Base-by-base conservation (phyloP, 2,329 filamentous ascomycete species). In the Chaetomium globosum region DNA sequence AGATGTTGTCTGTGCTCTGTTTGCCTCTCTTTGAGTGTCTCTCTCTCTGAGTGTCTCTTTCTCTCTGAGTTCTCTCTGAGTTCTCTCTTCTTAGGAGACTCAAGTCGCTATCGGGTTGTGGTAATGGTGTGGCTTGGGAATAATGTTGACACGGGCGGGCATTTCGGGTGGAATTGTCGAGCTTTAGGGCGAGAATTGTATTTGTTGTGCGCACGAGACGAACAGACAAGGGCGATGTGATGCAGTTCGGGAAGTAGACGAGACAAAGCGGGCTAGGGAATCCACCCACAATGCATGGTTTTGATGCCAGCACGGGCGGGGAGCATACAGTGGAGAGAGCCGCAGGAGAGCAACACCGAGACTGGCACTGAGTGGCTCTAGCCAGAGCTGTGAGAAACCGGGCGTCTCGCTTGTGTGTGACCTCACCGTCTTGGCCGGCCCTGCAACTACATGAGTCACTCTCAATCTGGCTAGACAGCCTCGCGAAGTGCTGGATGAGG, bases 401-500 rank as follows among this genome's bases (percentile, higher is more conserved):
- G 43, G 57, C 30, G 57, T 59, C 23, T 59, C 39, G 39, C 23
- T 63, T 23, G 30, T 66, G 58, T 63, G 33, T 43, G 26, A 66
- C 61, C 58, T 64, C 66, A 63, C 59, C 56, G 30, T 28, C 54
- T 43, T 26, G 43, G 33, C 31, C 46, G 10, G 53, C 28, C 16
- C 31, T 59, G 36, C 28, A 28, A 61, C 19, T 48, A 52, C 67
- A 59, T 72, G 71, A 72, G 55, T 72, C 71, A 71, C 69, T 19
- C 66, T 67, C 39, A 23, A 67, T 66, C 46, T 63, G 65, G 67
- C 65, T 70, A 68, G 67, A 56, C 66, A 71, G 71, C 69, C 71
- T 69, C 63, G 64, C 31, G 49, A 61, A 59, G 33, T 26, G 62
- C 63, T 61, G 53, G 64, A 70, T 59, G 39, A 13, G 59, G 53